Evolutionary conservation across 2,329 filamentous ascomycete species (phyloP), one percentile per base, ranked within the genome.

Genomic region (Fusarium mexicanum): DNA sequence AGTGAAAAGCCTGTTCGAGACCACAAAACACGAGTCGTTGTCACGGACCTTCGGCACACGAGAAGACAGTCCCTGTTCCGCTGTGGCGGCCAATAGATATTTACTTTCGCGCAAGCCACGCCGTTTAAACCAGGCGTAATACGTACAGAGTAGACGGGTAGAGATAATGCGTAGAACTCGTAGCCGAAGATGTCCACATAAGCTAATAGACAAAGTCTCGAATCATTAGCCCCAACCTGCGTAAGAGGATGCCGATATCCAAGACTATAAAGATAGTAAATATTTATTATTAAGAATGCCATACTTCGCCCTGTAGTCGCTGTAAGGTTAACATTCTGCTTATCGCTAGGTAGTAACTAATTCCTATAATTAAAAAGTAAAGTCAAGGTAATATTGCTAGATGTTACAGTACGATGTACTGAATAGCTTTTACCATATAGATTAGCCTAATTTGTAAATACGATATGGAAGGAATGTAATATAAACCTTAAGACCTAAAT

Each of bases 241-340:
- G 4, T 14, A 9, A 14, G 14, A 8, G 4, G 12, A 14, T n/a
- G 40, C 22, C 22, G 7, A n/a, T 8, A 14, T 6, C 26, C 22
- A 12, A 2, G 20, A n/a, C 20, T 5, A 12, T n/a, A 2, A 1
- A 14, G 4, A 14, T 41, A 13, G 12, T 1, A 4, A 14, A n/a
- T n/a, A 14, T 22, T 8, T 22, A 8, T 41, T 14, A 17, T 14
- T 4, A 22, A 22, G 6, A 5, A 41, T 41, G 20, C 20, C 7
- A 3, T 22, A 8, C 7, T 14, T 41, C 14, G 20, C 2, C 20
- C 38, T 40, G 6, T 40, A 22, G 6, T 22, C 8, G 22, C 38
- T 2, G 4, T 13, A 2, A 38, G 18, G 10, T 38, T 38, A 7
- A 11, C 6, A 3, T 22, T 13, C 38, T 40, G 11, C 38, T 40